Conservation (phyloP, 2,329 filamentous ascomycete species). For the Alternaria conjuncta region DNA sequence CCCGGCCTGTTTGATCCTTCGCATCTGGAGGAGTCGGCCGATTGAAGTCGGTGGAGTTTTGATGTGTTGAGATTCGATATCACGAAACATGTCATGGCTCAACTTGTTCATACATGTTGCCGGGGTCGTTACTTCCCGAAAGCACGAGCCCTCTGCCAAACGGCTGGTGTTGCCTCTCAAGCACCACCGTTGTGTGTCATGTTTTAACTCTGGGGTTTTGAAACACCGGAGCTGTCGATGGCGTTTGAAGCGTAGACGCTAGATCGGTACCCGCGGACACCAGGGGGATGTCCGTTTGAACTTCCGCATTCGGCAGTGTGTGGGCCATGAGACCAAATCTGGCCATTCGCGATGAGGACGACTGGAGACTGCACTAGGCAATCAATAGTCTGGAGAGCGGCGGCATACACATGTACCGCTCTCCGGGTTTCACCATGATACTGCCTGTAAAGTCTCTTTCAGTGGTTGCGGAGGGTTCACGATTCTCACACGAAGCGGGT, state of each 20-base stretch:
- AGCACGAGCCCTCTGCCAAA: constrained; percentile 1
- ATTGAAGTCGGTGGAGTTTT: background rate
- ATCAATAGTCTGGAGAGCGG: constrained; percentile 8
- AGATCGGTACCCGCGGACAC: background rate
- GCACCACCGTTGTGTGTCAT: constrained; percentile 14
- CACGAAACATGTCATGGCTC: constrained; percentile 14
- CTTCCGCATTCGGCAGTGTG: constrained; percentile 1
- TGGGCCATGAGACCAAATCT: constrained; percentile 1
- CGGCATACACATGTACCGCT: background rate
- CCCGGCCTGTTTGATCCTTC: background rate
- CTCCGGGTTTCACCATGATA: constrained; percentile 10
- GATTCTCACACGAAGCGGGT: no score
- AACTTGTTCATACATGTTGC: constrained; percentile 6
- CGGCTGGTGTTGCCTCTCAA: constrained; percentile 2
- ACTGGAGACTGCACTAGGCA: background rate
- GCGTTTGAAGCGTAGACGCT: constrained; percentile 7
- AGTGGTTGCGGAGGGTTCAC: background rate
- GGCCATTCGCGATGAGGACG: background rate
- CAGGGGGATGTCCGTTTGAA: background rate
- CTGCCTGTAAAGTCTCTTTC: background rate
- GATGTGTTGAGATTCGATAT: constrained; percentile 9
- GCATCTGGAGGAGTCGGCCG: background rate
- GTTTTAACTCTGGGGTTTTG: constrained; percentile 7
- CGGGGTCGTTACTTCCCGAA: background rate
- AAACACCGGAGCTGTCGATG: constrained; percentile 14